phyloP scores from a whole-genome alignment of 2,329 filamentous ascomycete genomes.

The Bimuria novae-zelandiae region DNA sequence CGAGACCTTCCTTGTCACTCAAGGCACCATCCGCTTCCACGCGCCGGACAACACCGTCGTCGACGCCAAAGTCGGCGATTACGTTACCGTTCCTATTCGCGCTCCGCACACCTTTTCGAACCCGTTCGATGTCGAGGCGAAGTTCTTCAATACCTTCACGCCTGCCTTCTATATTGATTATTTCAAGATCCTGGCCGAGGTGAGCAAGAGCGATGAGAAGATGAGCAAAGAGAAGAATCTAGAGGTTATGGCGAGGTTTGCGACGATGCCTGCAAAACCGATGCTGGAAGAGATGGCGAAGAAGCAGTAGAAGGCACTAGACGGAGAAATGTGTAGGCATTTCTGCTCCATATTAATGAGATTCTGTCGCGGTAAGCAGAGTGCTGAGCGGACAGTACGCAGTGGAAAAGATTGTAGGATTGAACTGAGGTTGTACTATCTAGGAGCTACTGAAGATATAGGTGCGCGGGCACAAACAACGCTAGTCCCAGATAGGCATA shows the following conservation, averaged over 20 bases:
- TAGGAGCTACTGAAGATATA: too few relatives aligned
- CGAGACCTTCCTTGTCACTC: constrained; percentile 62
- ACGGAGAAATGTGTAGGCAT: too few relatives aligned
- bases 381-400: too few relatives aligned
- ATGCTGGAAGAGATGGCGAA: constrained; percentile 37
- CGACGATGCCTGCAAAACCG: constrained; percentile 53
- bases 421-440: too few relatives aligned
- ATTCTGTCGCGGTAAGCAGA: too few relatives aligned
- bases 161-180: constrained; percentile 63
- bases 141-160: constrained; percentile 62
- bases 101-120: constrained; percentile 63
- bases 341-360: too few relatives aligned
- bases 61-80: constrained; percentile 59
- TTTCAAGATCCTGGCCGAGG: constrained; percentile 57
- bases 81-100: constrained; percentile 59
- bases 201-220: constrained; percentile 51
- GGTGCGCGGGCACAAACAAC: too few relatives aligned
- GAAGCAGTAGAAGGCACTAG: constrained; percentile 3
- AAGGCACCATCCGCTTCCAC: constrained; percentile 58
- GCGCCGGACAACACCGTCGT: constrained; percentile 50
- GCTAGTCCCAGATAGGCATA: too few relatives aligned
- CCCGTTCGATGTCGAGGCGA: constrained; percentile 58
- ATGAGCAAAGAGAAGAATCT: constrained; percentile 56
- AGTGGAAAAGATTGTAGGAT: too few relatives aligned
- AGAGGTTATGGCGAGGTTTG: constrained; percentile 56